Evolutionary conservation across 164 flowering plant species (phyloP).

Genomic region (Sextonia rubra): DNA sequence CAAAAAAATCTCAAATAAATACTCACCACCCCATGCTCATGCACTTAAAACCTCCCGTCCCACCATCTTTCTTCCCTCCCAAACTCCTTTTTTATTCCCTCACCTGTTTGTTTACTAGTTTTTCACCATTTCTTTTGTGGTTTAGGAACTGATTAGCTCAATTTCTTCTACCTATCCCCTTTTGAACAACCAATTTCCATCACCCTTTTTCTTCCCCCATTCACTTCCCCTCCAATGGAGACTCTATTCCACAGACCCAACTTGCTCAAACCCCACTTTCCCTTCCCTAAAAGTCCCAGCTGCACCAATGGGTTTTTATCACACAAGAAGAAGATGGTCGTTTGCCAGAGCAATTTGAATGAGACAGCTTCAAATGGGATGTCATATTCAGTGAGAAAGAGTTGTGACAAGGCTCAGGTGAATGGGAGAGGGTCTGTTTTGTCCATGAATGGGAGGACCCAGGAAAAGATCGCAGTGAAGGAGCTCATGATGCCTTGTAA

Average conservation of each 20-base stretch:
- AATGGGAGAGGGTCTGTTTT: constrained; percentile 44
- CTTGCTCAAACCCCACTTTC: constrained; percentile 13
- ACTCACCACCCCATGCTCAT: constrained; percentile 18
- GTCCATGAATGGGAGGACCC: constrained; percentile 40
- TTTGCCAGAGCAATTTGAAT: constrained; percentile 43
- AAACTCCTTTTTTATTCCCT: constrained; percentile 14
- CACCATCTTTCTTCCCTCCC: constrained; percentile 17
- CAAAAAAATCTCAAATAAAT: constrained; percentile 34
- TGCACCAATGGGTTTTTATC: constrained; percentile 5
- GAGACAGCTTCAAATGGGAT: constrained; percentile 33
- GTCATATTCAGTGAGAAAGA: constrained; percentile 33
- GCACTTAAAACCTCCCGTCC: constrained; percentile 25
- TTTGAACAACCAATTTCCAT: constrained; percentile 14
- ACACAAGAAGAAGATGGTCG: constrained; percentile 30
- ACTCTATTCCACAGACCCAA: constrained; percentile 34
- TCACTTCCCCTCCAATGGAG: constrained; percentile 40
- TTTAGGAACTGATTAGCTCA: constrained; percentile 37
- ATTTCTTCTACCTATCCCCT: constrained; percentile 27
- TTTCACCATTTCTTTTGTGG: background rate
- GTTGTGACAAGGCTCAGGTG: constrained; percentile 22
- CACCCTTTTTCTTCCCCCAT: constrained; percentile 5
- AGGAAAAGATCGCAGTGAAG: constrained; percentile 29
- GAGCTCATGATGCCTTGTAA: constrained; percentile 34
- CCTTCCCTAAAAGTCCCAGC: background rate
- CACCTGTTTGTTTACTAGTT: constrained; percentile 1